Base-by-base conservation (phyloP, 352 stramenopile species). In the Globisporangium recalcitrans region DNA sequence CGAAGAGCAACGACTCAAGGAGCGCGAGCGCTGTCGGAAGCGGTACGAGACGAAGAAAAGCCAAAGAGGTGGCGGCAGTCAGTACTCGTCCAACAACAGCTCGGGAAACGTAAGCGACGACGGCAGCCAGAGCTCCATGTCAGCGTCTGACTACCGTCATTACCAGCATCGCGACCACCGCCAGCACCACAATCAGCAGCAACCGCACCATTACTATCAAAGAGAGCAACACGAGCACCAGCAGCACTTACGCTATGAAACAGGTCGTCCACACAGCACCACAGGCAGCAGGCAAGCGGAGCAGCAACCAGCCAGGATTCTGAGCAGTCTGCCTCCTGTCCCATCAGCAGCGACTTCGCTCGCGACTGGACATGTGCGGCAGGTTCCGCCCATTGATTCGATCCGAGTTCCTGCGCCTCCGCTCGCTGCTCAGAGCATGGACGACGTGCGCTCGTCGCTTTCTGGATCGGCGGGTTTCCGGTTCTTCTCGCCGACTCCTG, bases 1-100 rank as follows among this genome's bases (percentile, higher is more conserved):
- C 1, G 77, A 91, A 26, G 77, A 83, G 16, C 82, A 91, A 46
- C 75, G 75, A 31, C 6, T 73, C 2, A 75, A 74, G 22, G 82
- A 91, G 55, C 78, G 78, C 4, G 82, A 91, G 52, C 82, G 82
- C 7, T 91, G 80, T 57, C 77, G 78, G 0, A 75, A 73, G 44
- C 78, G 82, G 11, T 91, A 91, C 52, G 80, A 91, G 38, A 34
- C 62, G 7, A 82, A 82, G 60, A 91, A 91, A 54, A 60, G n/a
- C 3, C 26, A 42, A 4, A 54, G 32, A 42, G n/a, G n/a, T n/a
- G 14, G 34, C 1, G 26, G 36, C 16, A 65, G 52, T 38, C 40
- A 48, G 44, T 52, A 34, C 34, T 60, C 31, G 32, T 58, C 52
- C 2, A 42, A 19, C 6, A 42, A 46, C 16, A 48, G 60, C n/a